Evolutionary conservation across 2,329 filamentous ascomycete genomes (phyloP), one percentile per base, ranked within the genome.

Genomic region (Penicillium crustosum): DNA sequence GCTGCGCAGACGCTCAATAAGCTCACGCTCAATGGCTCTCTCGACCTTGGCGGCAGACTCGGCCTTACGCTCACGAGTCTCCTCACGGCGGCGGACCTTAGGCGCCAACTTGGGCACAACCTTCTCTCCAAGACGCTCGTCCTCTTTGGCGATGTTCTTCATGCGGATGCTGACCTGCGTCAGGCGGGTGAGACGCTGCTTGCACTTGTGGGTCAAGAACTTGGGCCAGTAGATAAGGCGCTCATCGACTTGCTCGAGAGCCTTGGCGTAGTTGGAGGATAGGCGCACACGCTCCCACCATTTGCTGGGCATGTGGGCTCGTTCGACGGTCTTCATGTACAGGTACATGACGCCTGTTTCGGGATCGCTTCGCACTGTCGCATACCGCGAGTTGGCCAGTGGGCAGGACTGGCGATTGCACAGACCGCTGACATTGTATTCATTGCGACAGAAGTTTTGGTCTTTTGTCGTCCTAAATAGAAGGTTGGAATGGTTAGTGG

Each of bases 311-410:
- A 93, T 85, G 75, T 93, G 93, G 13, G 89, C 83, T 61, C 94
- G 90, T 80, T 96, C 92, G 66, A 93, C 86, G 5, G 91, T 94
- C 81, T 97, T 97, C 83, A 96, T 96, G 83, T 96, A 97, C 57
- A 97, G 87, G 79, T 97, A 97, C 62, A 97, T 83, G 9, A 86
- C 86, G 62, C 90, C 89, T 53, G 90, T 93, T 60, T 87, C 79
- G 8, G 92, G 89, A 70, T 95, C 87, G 53, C 90, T 86, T 64
- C 93, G 89, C 60, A 97, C 87, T 9, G 93, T 97, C 60, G 93
- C 93, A 82, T 97, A 97, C 60, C 92, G 86, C 39, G 88, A 90
- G 79, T 96, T 97, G 66, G 93, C 91, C 57, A 96, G 86, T 3
- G 93, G 92, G 73, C 93, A 96, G 53, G 90, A 91, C 75, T 96